These are phyloP conservation scores for Glycine soja DNA, from an alignment of 306 rosid species.

Conservation along the genomic window DNA sequence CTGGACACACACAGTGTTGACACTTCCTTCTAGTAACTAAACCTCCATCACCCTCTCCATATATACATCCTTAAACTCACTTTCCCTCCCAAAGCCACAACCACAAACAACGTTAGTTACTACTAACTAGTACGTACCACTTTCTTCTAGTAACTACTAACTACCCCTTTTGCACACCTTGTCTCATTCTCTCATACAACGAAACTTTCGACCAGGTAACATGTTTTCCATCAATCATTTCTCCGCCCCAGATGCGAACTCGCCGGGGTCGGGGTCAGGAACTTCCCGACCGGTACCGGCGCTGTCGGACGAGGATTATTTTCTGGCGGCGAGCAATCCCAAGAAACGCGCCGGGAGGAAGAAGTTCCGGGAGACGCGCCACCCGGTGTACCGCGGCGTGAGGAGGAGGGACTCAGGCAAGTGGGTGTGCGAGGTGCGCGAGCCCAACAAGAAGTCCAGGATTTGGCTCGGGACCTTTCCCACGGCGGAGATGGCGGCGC, in stretches of 20 bases:
- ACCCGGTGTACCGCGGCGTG: slow-evolving; percentile 82
- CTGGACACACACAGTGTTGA: slow-evolving; percentile 45
- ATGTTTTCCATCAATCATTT: slow-evolving; percentile 53
- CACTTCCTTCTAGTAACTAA: slow-evolving; percentile 45
- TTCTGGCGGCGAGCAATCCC: slow-evolving; percentile 70
- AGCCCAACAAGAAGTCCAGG: slow-evolving; percentile 84
- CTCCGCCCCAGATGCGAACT: slow-evolving; percentile 27
- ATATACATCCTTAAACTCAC: background rate
- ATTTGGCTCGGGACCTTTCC: slow-evolving; percentile 75
- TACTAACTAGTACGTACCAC: background rate
- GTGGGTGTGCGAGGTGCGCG: slow-evolving; percentile 94
- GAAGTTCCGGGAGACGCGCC: slow-evolving; percentile 93
- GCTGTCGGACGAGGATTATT: slow-evolving; percentile 61
- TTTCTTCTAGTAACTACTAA: background rate
- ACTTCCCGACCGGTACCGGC: background rate
- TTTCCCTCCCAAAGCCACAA: slow-evolving; percentile 44
- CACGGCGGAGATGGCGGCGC: slow-evolving; percentile 87
- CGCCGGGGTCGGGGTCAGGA: slow-evolving; percentile 50
- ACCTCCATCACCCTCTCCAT: background rate
- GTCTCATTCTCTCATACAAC: background rate
- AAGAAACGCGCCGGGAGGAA: slow-evolving; percentile 94
- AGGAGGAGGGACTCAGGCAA: slow-evolving; percentile 77
- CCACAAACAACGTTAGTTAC: background rate
- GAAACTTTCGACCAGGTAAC: background rate
- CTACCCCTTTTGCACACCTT: slow-evolving; percentile 12